Evolutionary conservation across 2,329 filamentous ascomycete genomes (phyloP).

Genomic region (Fusarium avenaceum): DNA sequence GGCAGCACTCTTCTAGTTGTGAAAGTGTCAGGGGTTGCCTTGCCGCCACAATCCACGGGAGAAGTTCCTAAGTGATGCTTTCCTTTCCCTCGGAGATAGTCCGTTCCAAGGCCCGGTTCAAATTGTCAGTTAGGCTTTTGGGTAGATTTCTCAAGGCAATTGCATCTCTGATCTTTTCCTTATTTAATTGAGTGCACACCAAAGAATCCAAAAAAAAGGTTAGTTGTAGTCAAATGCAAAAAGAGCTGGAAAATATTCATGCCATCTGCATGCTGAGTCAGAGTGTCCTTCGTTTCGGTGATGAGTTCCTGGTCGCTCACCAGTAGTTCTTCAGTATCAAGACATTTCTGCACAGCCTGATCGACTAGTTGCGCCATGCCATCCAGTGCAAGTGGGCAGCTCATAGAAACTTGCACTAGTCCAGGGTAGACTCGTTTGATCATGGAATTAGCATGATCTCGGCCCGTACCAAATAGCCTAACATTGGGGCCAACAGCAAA

Average conservation of each 20-base stretch:
- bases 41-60: not conserved
- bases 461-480: fast-evolving
- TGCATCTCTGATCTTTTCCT: not conserved
- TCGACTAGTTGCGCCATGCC: not conserved
- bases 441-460: fast-evolving
- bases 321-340: not conserved
- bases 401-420: fast-evolving
- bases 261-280: fast-evolving
- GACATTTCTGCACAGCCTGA: not conserved
- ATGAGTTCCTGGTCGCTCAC: fast-evolving
- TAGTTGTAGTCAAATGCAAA: fast-evolving
- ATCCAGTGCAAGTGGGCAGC: fast-evolving
- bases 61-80: fast-evolving
- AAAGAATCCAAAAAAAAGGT: fast-evolving
- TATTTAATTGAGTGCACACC: not conserved
- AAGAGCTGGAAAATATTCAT: fast-evolving
- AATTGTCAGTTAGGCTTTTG: fast-evolving
- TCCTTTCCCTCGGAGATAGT: fast-evolving
- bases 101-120: fast-evolving
- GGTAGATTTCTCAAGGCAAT: fast-evolving
- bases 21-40: not conserved
- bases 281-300: fast-evolving
- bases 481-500: fast-evolving
- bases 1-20: not conserved
- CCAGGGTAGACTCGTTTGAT: fast-evolving